Evolutionary conservation across 176 grass and related monocot genomes (phyloP).

Genomic region (Tuctoria greenei): DNA sequence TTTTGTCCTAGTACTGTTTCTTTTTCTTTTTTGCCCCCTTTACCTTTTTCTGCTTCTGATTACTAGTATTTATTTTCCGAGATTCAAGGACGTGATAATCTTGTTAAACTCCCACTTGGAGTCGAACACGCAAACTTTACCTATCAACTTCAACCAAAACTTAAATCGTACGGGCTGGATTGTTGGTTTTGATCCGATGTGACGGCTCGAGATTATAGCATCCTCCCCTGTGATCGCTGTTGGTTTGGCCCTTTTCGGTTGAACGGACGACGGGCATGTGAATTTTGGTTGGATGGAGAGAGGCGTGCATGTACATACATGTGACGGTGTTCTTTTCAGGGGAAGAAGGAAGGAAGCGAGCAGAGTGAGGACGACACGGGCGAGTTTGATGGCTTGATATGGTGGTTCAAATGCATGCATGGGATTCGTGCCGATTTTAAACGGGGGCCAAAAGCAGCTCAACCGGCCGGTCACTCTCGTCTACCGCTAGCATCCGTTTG

Average conservation of each 20-base stretch:
- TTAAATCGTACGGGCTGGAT: too few relatives aligned
- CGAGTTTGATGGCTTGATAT: too few relatives aligned
- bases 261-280: background rate
- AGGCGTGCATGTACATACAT: background rate
- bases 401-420: background rate
- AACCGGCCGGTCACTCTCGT: background rate
- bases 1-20: background rate
- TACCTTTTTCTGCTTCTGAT: background rate
- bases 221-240: slow-evolving; percentile 20
- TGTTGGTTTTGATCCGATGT: background rate
- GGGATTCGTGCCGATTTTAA: background rate
- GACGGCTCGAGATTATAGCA: slow-evolving; percentile 5
- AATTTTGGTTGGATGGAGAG: background rate
- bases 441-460: background rate
- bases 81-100: background rate
- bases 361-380: background rate
- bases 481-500: background rate
- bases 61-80: background rate
- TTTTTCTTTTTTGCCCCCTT: background rate
- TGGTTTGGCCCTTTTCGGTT: background rate
- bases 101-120: background rate
- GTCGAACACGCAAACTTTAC: too few relatives aligned
- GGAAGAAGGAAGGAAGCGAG: background rate
- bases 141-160: too few relatives aligned
- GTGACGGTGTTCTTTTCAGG: background rate